Base-by-base conservation (phyloP, 208 protist genomes). In the Novymonas esmeraldas region DNA sequence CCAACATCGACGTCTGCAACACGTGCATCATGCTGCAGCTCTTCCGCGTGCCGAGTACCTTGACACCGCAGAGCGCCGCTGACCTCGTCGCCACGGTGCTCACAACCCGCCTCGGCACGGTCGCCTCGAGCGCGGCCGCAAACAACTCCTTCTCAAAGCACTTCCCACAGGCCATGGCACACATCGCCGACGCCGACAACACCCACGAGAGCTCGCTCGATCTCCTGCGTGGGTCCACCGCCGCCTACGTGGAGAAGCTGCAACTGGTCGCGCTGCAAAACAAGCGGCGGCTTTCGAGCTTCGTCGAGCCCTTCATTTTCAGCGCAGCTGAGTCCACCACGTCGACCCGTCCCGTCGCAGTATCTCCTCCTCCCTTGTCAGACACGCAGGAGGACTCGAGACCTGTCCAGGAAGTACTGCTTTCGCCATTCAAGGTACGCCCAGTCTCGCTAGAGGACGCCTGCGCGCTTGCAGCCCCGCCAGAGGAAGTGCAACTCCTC, bases 211-310 rank as follows among this genome's bases (percentile, higher is more conserved):
- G 34, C 7, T 24, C 5, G 3, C 7, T 62, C 1, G 46, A 42
- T 13, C 13, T n/a, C 6, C 33, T 64, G 10, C 45, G 38, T n/a
- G 16, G 18, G 3, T 41, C 65, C 26, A 39, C 34, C 0, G 46
- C 54, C 13, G 34, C 34, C 20, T 71, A 71, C 7, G 55, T 42
- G 44, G 65, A 46, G 26, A 71, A 64, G 18, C 56, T 71, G 16
- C 11, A 14, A 26, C 45, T 29, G n/a, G 6, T 6, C 2, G 22
- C 1, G 3, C 5, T 1, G 18, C 9, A 34, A 16, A 1, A 18
- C 11, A 16, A 5, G 6, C 20, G 0, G 20, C 16, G 1, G n/a
- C 26, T 10, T 29, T 2, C 38, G 49, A 9, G 39, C 7, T 9
- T 34, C 13, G 28, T 6, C 26, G 20, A 55, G 6, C 10, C 33